Evolutionary conservation across 2,329 filamentous ascomycete species (phyloP).

Genomic region (Fusarium caatingaense): DNA sequence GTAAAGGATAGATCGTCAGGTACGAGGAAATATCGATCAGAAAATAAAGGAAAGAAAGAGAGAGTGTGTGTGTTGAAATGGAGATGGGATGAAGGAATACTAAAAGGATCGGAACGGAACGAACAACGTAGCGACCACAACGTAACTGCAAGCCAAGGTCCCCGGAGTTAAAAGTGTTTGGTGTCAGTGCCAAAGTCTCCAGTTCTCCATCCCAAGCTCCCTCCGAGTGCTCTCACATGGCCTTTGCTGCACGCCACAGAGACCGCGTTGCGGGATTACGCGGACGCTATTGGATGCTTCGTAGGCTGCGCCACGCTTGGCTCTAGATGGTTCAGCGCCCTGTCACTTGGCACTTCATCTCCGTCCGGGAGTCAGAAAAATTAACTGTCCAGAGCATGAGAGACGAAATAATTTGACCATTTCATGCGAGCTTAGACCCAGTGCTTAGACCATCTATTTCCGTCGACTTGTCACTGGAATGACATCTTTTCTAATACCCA

Average conservation of each 20-base stretch:
- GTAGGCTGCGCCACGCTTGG: constrained; percentile 52
- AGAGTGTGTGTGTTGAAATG: constrained; percentile 7
- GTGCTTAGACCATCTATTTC: not conserved
- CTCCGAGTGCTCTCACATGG: constrained; percentile 43
- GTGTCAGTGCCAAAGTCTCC: constrained; percentile 35
- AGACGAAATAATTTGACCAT: not conserved
- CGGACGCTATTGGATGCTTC: constrained; percentile 37
- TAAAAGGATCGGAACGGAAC: constrained; percentile 21
- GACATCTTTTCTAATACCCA: not conserved
- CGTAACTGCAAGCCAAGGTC: constrained; percentile 20
- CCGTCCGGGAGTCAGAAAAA: not conserved
- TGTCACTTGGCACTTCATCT: constrained; percentile 32
- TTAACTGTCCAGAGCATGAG: not conserved
- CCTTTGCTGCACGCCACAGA: constrained; percentile 41
- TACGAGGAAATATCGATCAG: constrained; percentile 11
- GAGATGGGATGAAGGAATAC: constrained; percentile 15
- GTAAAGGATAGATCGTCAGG: constrained; percentile 5
- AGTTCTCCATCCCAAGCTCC: constrained; percentile 26
- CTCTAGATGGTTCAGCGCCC: constrained; percentile 25
- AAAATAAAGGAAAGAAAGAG: not conserved
- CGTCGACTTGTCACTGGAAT: not conserved
- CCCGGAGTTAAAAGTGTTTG: constrained; percentile 25
- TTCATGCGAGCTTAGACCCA: not conserved
- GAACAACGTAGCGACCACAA: constrained; percentile 15
- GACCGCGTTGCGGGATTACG: constrained; percentile 43